Percentiles rank a stretch among this genome's conserved stretches.
phyloP scores from a whole-genome alignment of 176 grass and related monocot genomes.

The Triticum urartu region DNA sequence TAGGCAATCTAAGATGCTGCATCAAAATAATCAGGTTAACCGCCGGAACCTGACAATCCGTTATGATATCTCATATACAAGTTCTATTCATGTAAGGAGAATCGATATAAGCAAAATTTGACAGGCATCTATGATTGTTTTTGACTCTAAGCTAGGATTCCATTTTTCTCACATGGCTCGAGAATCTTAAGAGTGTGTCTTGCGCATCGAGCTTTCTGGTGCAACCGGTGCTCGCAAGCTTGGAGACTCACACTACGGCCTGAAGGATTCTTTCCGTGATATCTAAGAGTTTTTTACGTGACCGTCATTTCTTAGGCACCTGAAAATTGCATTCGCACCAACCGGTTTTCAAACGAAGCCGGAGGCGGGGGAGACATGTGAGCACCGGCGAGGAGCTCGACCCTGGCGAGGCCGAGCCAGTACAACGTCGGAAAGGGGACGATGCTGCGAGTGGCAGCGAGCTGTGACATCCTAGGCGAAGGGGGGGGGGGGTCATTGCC shows the following conservation, averaged over 20 bases:
- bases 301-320: too few species aligned
- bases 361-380: too few species aligned
- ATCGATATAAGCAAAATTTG: neutral
- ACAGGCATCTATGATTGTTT: neutral
- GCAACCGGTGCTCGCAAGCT: neutral
- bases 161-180: neutral
- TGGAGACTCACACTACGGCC: too few species aligned
- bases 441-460: too few species aligned
- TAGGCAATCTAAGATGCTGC: neutral
- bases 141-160: neutral
- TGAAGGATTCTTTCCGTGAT: too few species aligned
- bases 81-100: neutral
- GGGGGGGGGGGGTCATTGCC: too few species aligned
- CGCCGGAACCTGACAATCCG: neutral
- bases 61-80: neutral
- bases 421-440: accelerated
- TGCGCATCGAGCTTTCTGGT: neutral
- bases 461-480: too few species aligned
- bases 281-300: too few species aligned
- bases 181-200: neutral
- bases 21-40: neutral
- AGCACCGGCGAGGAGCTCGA: too few species aligned
- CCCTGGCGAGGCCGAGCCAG: too few species aligned
- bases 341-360: too few species aligned
- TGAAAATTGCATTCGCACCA: too few species aligned